Base-by-base conservation (phyloP, 441 rosid species). In the Populus hybrid region DNA sequence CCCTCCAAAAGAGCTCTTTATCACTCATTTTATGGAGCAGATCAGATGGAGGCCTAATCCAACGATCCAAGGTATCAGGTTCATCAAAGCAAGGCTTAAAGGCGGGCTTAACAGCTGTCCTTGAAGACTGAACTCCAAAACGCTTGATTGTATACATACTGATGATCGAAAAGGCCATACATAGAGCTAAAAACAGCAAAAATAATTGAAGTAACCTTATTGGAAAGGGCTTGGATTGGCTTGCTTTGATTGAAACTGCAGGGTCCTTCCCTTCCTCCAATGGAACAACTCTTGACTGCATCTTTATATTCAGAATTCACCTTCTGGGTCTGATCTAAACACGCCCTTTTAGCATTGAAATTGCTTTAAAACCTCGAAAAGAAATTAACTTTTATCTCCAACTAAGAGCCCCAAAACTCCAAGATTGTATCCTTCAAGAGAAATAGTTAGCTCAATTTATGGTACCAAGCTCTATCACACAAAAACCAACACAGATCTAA, bases 1-100 rank as follows among this genome's bases (percentile, higher is more conserved):
- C 98, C 78, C 93, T 90, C 98, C 99, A 95, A 1, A 91, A 83
- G 6, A 95, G 94, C 87, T 91, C 95, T 6, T 84, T 74, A 71
- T 93, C 98, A 20, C 42, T 89, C 98, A 93, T 89, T 6, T 82
- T 82, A 78, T 92, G 98, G 78, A 89, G 79, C 85, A 91, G 57
- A 77, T 82, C 88, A 3, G 84, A 24, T 8, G 94, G 91, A 80
- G 98, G 93, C 50, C 82, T 87, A 77, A 89, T 88, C 94, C 92
- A 91, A 69, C 28, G 82, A 61, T 85, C 87, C 81, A 95, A 82
- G 76, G 79, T 75, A 57, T n/a, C 77, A 0, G 81, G 53, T 69
- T 89, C 89, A 36, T 84, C 90, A 57, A 72, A 75, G 81, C 93
- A 91, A 0, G 94, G 84, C 79, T 85, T 88, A 35, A 90, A 86